These are phyloP conservation scores for Tylopilus balloui DNA, from an alignment of 768 basidiomycete species.

Conservation along the genomic window DNA sequence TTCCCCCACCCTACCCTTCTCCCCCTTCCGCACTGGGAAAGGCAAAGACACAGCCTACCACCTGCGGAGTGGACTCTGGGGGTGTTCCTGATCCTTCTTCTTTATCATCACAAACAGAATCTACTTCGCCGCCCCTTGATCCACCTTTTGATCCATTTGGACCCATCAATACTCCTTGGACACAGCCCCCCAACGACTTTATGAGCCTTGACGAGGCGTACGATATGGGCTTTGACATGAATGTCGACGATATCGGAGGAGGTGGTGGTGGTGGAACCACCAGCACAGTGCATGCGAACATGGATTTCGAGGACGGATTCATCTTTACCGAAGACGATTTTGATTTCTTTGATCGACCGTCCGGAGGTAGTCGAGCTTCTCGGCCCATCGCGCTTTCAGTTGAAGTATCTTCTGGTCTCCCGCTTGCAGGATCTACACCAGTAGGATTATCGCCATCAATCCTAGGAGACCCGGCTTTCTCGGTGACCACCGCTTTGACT, in stretches of 20 bases:
- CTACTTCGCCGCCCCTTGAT: conserved; percentile 19
- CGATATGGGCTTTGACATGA: conserved; percentile 49
- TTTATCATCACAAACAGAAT: conserved; percentile 11
- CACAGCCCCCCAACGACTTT: conserved; percentile 32
- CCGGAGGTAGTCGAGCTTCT: conserved; percentile 24
- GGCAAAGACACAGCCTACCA: conserved; percentile 4
- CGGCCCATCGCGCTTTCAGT: conserved; percentile 16
- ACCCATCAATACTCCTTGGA: conserved; percentile 39
- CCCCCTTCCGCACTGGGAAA: conserved; percentile 47
- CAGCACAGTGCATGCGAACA: conserved; percentile 27
- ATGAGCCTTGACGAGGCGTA: conserved; percentile 36
- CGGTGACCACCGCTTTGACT: conserved; percentile 16
- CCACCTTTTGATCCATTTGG: conserved; percentile 43
- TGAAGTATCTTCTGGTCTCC: conserved; percentile 24
- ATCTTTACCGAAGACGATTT: conserved; percentile 78
- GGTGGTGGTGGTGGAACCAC: conserved; percentile 25
- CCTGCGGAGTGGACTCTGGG: conserved; percentile 21
- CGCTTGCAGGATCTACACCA: conserved; percentile 33
- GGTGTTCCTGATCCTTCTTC: conserved; percentile 14
- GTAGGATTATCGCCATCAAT: conserved; percentile 33
- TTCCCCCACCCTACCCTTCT: conserved; percentile 48
- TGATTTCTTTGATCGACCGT: conserved; percentile 74
- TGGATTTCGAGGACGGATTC: conserved; percentile 60
- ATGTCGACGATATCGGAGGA: conserved; percentile 34
- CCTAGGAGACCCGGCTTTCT: conserved; percentile 29